phyloP scores from a whole-genome alignment of 805 yeast genomes.

The Wickerhamiella slavikovae region DNA sequence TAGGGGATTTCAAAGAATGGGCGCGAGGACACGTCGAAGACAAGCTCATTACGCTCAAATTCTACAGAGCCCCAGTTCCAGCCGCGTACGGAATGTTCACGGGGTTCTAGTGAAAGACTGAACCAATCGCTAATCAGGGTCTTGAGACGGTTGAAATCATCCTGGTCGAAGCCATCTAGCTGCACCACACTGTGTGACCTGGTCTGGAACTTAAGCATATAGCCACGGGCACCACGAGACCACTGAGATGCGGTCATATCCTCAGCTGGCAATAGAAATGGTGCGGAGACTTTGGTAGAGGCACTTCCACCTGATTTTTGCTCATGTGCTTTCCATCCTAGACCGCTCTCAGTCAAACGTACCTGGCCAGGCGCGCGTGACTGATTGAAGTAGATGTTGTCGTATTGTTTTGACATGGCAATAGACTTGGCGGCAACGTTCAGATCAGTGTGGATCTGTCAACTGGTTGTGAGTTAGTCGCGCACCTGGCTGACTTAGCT shows the following conservation, averaged over 20 bases:
- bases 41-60: conserved; percentile 76
- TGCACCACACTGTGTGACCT: conserved; percentile 68
- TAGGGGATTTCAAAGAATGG: conserved; percentile 90
- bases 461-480: too few species aligned
- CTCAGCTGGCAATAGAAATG: conserved; percentile 75
- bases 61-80: conserved; percentile 99
- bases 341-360: conserved; percentile 90
- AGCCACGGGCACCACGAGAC: conserved; percentile 89
- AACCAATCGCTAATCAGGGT: conserved; percentile 67
- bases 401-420: conserved; percentile 39
- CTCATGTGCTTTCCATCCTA: conserved; percentile 76
- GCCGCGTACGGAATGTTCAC: conserved; percentile 86
- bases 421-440: not conserved
- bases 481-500: too few species aligned
- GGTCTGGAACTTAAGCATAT: conserved; percentile 74
- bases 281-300: conserved; percentile 34
- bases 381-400: conserved; percentile 75
- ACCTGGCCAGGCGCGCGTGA: conserved; percentile 69
- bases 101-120: conserved; percentile 50
- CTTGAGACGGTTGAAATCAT: conserved; percentile 59
- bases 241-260: conserved; percentile 65
- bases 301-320: conserved; percentile 25
- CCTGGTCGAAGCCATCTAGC: conserved; percentile 80
- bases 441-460: too few species aligned
- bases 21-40: conserved; percentile 66